Evolutionary conservation across 164 flowering plant species (phyloP), one percentile per base, ranked within the genome.

Genomic region (Stephania cephalantha): DNA sequence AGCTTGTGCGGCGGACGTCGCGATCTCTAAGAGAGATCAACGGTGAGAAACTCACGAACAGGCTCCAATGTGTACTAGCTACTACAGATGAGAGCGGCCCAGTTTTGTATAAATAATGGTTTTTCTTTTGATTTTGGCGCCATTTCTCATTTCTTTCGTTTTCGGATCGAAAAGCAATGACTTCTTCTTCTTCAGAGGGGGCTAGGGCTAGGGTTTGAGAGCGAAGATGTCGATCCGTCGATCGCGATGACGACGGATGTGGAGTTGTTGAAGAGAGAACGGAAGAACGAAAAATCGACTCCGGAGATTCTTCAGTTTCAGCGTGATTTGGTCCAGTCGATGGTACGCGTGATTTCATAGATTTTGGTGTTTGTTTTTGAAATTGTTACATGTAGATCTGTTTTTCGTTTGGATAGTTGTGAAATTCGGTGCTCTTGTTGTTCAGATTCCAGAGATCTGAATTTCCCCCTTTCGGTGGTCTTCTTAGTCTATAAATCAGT

Each of bases 231-330:
- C 75, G 89, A 90, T 79, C 73, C 89, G 58, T 77, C 87, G 78
- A 79, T 85, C 25, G 82, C 76, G 10, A 53, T 87, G 20, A 85
- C 90, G 46, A 84, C 97, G 9, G 93, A 91, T 17, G 93, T 86
- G 8, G 97, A 93, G 85, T 85, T 86, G 0, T 73, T 95, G 83
- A 95, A 90, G 80, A 77, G 84, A 70, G 94, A 91, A 3, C 93
- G 97, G 97, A 85, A 97, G 68, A 90, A 90, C 76, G 97, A 91
- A 81, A 93, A 91, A 83, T 91, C 91, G 7, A 88, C 95, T 25
- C 98, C 97, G 3, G 94, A 93, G 83, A 89, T 93, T 67, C 90
- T 93, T 69, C 87, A 73, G 20, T 91, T 76, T 75, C 84, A 91
- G 75, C 50, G 80, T 9, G 71, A 73, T 73, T 81, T 95, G 81